Percentiles rank a stretch among this genome's conserved stretches.
These are phyloP conservation scores for Septoria linicola DNA, from an alignment of 2,329 filamentous ascomycete genomes.

Conservation along the genomic window DNA sequence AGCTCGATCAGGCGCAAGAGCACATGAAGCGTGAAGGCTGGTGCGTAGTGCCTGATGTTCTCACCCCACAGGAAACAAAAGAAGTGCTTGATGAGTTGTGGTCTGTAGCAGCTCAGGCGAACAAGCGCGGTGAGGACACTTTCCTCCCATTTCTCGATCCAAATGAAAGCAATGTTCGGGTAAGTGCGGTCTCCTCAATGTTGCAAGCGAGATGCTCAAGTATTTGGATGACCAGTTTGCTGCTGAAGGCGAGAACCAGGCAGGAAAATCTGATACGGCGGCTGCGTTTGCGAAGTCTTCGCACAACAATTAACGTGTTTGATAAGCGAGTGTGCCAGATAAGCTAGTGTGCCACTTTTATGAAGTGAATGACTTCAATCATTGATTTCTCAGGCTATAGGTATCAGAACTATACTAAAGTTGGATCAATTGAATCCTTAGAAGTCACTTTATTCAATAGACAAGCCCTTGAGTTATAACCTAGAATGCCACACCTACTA, in stretches of 20 bases:
- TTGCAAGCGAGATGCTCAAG: constrained; percentile 12
- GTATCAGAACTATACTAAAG: no score
- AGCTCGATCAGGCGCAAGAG: constrained; percentile 23
- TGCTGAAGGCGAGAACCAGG: neutral
- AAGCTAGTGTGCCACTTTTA: no score
- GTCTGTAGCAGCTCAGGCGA: constrained; percentile 2
- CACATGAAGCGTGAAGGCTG: constrained; percentile 12
- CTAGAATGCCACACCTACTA: no score
- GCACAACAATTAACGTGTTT: constrained; percentile 10
- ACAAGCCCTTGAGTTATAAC: no score
- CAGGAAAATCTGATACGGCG: neutral
- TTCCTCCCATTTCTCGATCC: constrained; percentile 15
- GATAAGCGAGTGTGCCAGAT: no score
- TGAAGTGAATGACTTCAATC: no score
- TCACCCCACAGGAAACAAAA: constrained; percentile 11
- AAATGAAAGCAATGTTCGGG: constrained; percentile 13
- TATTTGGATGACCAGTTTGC: constrained; percentile 11
- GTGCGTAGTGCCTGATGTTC: constrained; percentile 17
- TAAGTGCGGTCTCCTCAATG: neutral
- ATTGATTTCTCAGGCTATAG: no score
- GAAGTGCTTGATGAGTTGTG: constrained; percentile 14
- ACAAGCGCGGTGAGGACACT: constrained; percentile 15
- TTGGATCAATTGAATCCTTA: no score
- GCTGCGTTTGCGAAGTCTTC: constrained; percentile 5
- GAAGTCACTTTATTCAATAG: no score